phyloP scores from a whole-genome alignment of 1,284 basidiomycete genomes.

The Spongiforma sp. region DNA sequence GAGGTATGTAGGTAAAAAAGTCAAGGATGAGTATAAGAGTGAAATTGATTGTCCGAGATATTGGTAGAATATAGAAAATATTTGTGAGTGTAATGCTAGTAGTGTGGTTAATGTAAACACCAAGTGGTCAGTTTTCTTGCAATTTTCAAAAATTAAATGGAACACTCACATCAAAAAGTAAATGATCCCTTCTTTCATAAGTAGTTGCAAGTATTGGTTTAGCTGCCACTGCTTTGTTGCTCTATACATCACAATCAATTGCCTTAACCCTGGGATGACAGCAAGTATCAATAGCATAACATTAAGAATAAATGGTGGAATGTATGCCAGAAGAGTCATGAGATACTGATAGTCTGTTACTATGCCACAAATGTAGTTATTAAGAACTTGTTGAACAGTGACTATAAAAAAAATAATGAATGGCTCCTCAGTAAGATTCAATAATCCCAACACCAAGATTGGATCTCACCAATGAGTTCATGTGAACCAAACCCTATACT shows the following conservation, averaged over 20 bases:
- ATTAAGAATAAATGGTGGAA: no score
- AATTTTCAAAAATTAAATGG: not conserved
- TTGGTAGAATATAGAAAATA: not conserved
- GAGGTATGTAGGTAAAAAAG: not conserved
- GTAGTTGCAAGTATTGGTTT: not conserved
- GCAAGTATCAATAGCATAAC: not conserved
- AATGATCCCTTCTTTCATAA: not conserved
- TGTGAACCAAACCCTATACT: not conserved
- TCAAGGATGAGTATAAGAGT: not conserved
- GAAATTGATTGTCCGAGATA: not conserved
- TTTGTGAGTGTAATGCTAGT: not conserved
- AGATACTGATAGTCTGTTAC: not conserved
- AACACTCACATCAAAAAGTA: not conserved
- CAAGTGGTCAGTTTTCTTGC: not conserved
- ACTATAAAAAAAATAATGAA: not conserved
- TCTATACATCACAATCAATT: not conserved
- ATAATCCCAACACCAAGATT: no score
- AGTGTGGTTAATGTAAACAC: not conserved
- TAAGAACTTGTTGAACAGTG: not conserved
- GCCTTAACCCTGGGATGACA: not conserved
- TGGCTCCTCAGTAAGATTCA: no score
- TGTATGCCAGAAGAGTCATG: no score
- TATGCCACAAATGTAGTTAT: not conserved
- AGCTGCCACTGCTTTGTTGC: not conserved
- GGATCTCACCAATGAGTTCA: no score